Conservation (phyloP, 495 filamentous ascomycete genomes). For the Parathielavia hyrcaniae region DNA sequence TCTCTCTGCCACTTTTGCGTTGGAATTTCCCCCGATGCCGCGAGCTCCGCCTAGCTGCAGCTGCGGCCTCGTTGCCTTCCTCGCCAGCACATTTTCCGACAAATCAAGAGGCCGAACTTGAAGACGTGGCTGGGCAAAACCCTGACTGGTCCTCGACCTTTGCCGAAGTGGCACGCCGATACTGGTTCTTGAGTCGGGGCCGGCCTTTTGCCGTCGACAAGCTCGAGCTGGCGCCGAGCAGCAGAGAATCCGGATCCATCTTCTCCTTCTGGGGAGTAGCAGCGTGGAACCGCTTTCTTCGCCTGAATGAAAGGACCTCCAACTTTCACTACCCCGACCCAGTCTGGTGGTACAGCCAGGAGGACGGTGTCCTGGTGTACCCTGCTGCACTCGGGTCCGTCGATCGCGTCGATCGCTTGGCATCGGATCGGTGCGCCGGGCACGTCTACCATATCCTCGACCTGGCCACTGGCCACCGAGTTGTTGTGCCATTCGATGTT, state of each 20-base stretch:
- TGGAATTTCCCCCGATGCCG: slow-evolving; percentile 50
- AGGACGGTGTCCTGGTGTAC: slow-evolving; percentile 54
- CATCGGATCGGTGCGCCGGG: slow-evolving; percentile 17
- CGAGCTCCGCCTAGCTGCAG: slow-evolving; percentile 43
- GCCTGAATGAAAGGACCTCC: slow-evolving; percentile 39
- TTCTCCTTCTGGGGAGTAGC: slow-evolving; percentile 45
- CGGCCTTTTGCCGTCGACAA: slow-evolving; percentile 47
- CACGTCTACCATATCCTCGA: slow-evolving; percentile 50
- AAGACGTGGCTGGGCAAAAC: slow-evolving; percentile 36
- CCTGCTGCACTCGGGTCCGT: slow-evolving; percentile 24
- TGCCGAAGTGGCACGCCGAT: slow-evolving; percentile 50
- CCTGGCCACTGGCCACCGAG: slow-evolving; percentile 40
- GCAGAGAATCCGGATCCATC: slow-evolving; percentile 23
- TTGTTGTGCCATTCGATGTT: slow-evolving; percentile 51
- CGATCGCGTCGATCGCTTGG: slow-evolving; percentile 33
- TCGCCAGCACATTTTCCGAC: not conserved
- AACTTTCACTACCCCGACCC: slow-evolving; percentile 49
- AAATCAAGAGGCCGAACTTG: slow-evolving; percentile 50
- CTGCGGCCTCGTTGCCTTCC: slow-evolving; percentile 7
- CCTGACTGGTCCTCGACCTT: slow-evolving; percentile 44
- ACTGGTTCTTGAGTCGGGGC: slow-evolving; percentile 48
- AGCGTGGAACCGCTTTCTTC: slow-evolving; percentile 52
- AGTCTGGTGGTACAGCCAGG: slow-evolving; percentile 53
- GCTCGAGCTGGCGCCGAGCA: slow-evolving; percentile 32
- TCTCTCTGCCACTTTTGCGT: slow-evolving; percentile 44